Base-by-base conservation (phyloP, 2,329 filamentous ascomycete species). In the Amesomyces nigricolor region DNA sequence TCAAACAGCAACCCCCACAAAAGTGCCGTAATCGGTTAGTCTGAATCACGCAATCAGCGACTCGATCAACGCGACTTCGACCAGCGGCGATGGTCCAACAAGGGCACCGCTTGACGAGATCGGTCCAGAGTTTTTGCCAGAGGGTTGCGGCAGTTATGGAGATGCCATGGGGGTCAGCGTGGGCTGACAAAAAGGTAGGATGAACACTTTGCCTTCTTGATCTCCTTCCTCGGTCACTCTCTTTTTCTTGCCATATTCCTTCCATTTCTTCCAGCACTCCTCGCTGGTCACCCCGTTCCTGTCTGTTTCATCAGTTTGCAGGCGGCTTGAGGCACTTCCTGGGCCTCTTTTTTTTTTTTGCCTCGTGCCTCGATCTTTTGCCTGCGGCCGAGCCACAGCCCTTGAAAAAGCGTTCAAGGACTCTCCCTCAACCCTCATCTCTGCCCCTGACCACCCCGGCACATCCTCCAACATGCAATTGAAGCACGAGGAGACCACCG, bases 401-500 rank as follows among this genome's bases (percentile, higher is more conserved):
- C 58, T 62, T 57, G 54, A 59, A 61, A 50, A 51, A 42, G 51
- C 47, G 42, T 57, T 61, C 57, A 61, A 59, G 54, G 58, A 59
- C 57, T 43, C n/a, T 2, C 38, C 32, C 30, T 32, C 30, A 35
- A 35, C 32, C 11, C 8, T 13, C 37, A n/a, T 37, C 44, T 17
- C 32, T 52, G 52, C 54, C 56, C 53, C 55, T 56, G 54, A 55
- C 9, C 32, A 35, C 47, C 22, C 14, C 30, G 47, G 11, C 56
- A 51, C 56, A 38, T 40, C 38, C 49, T 52, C 53, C 59, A 54
- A 29, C 13, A 64, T 64, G 62, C 64, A 65, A 49, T 57, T 72
- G 58, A 72, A 71, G 64, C 67, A 72, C 38, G 65, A 72, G 51
- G 71, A 73, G 58, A 66, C 70, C 58, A 65, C 63, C 47, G 69